phyloP scores from a whole-genome alignment of 2,329 filamentous ascomycete species.

The Kalmusia sp. region DNA sequence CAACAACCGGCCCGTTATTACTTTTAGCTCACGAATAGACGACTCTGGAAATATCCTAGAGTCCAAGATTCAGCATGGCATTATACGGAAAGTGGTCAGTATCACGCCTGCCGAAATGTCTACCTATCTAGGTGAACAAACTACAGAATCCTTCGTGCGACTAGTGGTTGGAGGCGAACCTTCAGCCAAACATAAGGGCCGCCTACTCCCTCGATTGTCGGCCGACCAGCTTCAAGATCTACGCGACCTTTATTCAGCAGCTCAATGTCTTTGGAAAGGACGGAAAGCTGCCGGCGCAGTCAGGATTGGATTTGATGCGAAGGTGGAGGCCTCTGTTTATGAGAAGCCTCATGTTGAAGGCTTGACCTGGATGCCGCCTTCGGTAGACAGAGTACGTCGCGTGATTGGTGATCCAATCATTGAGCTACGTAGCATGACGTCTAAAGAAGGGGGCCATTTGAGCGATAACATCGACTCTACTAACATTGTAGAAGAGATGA shows the following conservation, averaged over 20 bases:
- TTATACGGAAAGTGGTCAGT: conserved; percentile 61
- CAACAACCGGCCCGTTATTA: conserved; percentile 62
- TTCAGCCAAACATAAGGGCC: conserved; percentile 1
- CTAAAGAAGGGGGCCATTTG: conserved; percentile 10
- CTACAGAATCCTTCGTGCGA: conserved; percentile 19
- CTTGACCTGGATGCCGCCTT: conserved; percentile 51
- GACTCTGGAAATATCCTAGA: conserved; percentile 61
- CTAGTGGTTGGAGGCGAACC: conserved; percentile 36
- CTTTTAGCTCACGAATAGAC: conserved; percentile 66
- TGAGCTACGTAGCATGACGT: conserved; percentile 26
- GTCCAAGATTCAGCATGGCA: conserved; percentile 60
- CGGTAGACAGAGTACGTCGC: conserved; percentile 43
- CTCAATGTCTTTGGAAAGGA: conserved; percentile 35
- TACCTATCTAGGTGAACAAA: conserved; percentile 44
- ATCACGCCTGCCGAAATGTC: conserved; percentile 55
- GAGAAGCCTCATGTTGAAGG: conserved; percentile 37
- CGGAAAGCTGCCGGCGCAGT: conserved; percentile 49
- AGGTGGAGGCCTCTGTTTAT: conserved; percentile 46
- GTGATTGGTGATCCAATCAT: conserved; percentile 55
- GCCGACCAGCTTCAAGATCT: conserved; percentile 41
- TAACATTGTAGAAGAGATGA: conserved; percentile 50
- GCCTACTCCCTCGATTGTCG: conserved; percentile 21
- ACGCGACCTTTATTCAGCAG: conserved; percentile 42
- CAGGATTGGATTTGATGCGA: conserved; percentile 33
- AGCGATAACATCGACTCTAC: conserved; percentile 24